phyloP scores from a whole-genome alignment of 345 rosid species.

The Rhodamnia argentea region DNA sequence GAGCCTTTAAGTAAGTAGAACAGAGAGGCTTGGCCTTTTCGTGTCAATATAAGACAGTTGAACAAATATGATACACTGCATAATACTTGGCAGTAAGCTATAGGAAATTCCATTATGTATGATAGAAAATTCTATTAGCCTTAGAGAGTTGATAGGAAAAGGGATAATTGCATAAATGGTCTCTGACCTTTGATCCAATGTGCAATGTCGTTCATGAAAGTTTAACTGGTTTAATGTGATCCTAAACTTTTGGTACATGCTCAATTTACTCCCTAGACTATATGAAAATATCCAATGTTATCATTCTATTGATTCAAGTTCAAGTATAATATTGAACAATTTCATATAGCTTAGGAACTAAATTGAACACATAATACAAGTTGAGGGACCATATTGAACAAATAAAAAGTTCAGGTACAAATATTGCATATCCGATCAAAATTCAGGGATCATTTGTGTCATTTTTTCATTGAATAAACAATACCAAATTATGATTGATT shows the following conservation, averaged over 20 bases:
- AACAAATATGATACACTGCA: neutral
- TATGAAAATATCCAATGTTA: neutral
- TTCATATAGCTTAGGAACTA: neutral
- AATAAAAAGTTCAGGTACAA: neutral
- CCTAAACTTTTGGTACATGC: neutral
- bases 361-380: fast-evolving
- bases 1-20: neutral
- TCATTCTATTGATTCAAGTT: neutral
- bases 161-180: neutral
- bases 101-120: neutral
- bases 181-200: neutral
- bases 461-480: neutral
- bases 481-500: neutral
- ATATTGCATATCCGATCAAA: neutral
- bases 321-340: neutral
- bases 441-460: neutral
- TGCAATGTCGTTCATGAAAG: fast-evolving
- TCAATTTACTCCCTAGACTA: fast-evolving
- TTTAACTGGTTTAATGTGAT: neutral
- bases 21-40: neutral
- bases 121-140: neutral
- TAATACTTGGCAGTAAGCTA: neutral
- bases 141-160: neutral
- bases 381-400: neutral
- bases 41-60: neutral